Base-by-base conservation (phyloP, 148 eudicot species). In the Nyssa sinensis region DNA sequence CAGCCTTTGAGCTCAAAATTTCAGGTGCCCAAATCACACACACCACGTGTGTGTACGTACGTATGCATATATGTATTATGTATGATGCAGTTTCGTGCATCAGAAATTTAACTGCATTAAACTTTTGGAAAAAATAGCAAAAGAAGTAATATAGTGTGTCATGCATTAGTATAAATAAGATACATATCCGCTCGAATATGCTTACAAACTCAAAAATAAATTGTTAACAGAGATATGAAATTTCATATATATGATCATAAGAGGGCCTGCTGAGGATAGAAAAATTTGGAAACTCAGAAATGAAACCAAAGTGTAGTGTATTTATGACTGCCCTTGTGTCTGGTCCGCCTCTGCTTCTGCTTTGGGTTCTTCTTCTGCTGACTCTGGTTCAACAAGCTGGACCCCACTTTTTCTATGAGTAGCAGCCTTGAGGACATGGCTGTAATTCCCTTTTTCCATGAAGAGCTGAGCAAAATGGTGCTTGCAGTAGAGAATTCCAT, bases 401-500 rank as follows among this genome's bases (percentile, higher is more conserved):
- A 72, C 64, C 23, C 73, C 74, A 7, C 80, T 86, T 76, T 82
- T 95, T 67, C 71, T 85, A 32, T 85, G 73, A 41, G 66, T 74
- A 17, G 97, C 97, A 14, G 96, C 88, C 74, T 87, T 74, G 44
- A 89, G 86, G 58, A 96, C 91, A 67, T 96, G 99, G 29, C 49
- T 80, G 71, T 84, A 96, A 47, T 66, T 87, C 23, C 99, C 99
- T 24, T 96, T 96, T 84, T 93, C 99, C 98, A 88, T 87, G 79
- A 96, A 96, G 23, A 93, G 85, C 74, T 96, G 99, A 12, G 88
- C 93, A 68, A 93, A 96, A 72, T 96, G 99, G 77, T 81, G 84
- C 76, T 74, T 96, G 74, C 99, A 96, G 69, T 96, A 96, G 31
- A 93, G 89, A 62, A 96, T 73, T 1, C 99, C 99, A 70, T 96